These are phyloP conservation scores for Emmonsiellopsis sp. DNA, from an alignment of 2,329 filamentous ascomycete species.

Conservation along the genomic window DNA sequence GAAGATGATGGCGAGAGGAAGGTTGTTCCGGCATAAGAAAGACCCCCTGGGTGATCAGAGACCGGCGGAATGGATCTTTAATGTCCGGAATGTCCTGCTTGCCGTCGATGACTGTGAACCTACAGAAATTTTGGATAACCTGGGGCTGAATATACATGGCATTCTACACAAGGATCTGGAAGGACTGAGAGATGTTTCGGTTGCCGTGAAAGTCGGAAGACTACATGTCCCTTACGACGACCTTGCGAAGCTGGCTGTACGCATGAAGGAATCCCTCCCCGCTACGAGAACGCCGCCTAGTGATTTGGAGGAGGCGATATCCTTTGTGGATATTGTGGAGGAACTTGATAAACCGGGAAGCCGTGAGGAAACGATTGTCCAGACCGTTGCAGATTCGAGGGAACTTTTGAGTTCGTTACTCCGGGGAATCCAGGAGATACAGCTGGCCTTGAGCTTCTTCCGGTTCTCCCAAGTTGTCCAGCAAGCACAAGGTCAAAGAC, in stretches of 20 bases:
- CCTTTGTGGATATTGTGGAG: conserved; percentile 63
- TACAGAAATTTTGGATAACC: conserved; percentile 79
- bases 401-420: conserved; percentile 86
- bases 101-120: conserved; percentile 77
- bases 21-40: conserved; percentile 75
- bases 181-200: conserved; percentile 79
- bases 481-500: conserved; percentile 56
- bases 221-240: conserved; percentile 89
- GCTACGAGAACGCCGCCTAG: conserved; percentile 14
- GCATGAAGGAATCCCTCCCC: conserved; percentile 33
- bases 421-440: conserved; percentile 88
- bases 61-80: conserved; percentile 91
- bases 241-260: conserved; percentile 43
- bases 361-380: conserved; percentile 60
- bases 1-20: conserved; percentile 83
- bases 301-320: conserved; percentile 44
- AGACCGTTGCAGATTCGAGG: conserved; percentile 82
- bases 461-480: conserved; percentile 69
- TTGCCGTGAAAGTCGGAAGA: conserved; percentile 83
- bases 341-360: conserved; percentile 63
- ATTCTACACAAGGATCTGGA: conserved; percentile 77
- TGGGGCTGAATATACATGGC: conserved; percentile 83
- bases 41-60: conserved; percentile 53
- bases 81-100: conserved; percentile 76
- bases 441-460: conserved; percentile 87